Evolutionary conservation across 2,329 filamentous ascomycete species (phyloP).

Genomic region (Colletotrichum camelliae): DNA sequence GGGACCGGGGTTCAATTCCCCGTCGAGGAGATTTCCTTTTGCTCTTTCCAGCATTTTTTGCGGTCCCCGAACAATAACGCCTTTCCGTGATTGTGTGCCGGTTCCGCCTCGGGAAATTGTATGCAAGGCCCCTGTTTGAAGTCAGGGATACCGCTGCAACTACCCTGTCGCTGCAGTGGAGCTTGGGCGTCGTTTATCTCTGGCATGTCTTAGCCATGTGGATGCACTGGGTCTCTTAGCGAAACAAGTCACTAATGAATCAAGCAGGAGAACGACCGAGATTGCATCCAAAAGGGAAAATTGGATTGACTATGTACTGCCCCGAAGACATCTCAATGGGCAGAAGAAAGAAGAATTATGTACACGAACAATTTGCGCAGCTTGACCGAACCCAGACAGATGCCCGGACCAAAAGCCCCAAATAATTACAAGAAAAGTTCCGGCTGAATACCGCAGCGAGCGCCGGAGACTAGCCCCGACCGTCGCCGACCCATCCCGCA

Average conservation of each 20-base stretch:
- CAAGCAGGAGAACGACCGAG: neutral
- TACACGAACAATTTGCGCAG: constrained; percentile 4
- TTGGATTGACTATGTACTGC: neutral
- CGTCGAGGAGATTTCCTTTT: constrained; percentile 7
- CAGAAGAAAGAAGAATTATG: neutral
- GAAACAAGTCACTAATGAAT: neutral
- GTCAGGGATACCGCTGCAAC: neutral
- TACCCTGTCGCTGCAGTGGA: neutral
- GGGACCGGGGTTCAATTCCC: constrained; percentile 22
- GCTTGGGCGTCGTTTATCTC: neutral
- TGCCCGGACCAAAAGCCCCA: neutral
- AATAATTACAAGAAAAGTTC: neutral
- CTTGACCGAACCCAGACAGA: neutral
- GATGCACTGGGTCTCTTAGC: neutral
- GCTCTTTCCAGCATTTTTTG: neutral
- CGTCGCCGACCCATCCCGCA: neutral
- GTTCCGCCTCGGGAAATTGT: neutral
- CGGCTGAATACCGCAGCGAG: neutral
- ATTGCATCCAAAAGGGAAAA: neutral
- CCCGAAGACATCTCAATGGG: neutral
- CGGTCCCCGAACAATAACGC: neutral
- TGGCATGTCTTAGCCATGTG: neutral
- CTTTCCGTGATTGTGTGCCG: neutral
- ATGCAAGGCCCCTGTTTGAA: neutral
- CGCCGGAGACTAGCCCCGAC: neutral